Evolutionary conservation across 345 rosid species (phyloP), one percentile per base, ranked within the genome.

Genomic region (Syzygium aqueum): DNA sequence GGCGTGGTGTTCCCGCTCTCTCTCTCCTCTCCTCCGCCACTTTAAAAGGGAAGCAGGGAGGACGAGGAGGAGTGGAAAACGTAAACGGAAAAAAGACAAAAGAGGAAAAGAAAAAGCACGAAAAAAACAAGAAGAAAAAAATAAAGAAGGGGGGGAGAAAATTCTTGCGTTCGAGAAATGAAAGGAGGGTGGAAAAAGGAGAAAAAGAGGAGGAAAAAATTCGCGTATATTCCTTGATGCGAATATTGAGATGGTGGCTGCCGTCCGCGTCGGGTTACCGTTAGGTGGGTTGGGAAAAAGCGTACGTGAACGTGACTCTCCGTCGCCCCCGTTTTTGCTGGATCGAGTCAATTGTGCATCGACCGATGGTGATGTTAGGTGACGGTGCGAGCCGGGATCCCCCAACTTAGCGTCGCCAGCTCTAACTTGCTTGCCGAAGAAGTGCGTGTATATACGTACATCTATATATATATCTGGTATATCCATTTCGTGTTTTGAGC

Each of bases 191-290:
- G 46, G 59, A 51, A 21, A 17, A 33, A 8, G 16, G 3, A 49
- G 15, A 57, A 57, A 52, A 16, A 16, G 54, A 6, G 11, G 46
- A 3, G 87, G 51, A 51, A 54, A 50, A 30, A 73, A 43, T 43
- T 43, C 19, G 84, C 56, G 89, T 46, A 91, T 89, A 87, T 90
- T 89, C 90, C 78, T 63, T 53, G 53, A 53, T 53, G 51, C 49
- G 87, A 40, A 84, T 33, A 90, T 86, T 53, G 52, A 77, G n/a
- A 51, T 87, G 88, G 86, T 85, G 51, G 52, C n/a, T 5, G 22
- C 80, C 14, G 25, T 73, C 1, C 25, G 49, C 80, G 13, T 33
- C 10, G 80, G 80, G 13, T 21, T 21, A 10, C 80, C 22, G 80
- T 73, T 37, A 37, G 80, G 25, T 19, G 40, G 46, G 12, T 17